These are phyloP conservation scores for Aurifilum marmelostoma DNA, from an alignment of 2,329 filamentous ascomycete genomes.

Conservation along the genomic window DNA sequence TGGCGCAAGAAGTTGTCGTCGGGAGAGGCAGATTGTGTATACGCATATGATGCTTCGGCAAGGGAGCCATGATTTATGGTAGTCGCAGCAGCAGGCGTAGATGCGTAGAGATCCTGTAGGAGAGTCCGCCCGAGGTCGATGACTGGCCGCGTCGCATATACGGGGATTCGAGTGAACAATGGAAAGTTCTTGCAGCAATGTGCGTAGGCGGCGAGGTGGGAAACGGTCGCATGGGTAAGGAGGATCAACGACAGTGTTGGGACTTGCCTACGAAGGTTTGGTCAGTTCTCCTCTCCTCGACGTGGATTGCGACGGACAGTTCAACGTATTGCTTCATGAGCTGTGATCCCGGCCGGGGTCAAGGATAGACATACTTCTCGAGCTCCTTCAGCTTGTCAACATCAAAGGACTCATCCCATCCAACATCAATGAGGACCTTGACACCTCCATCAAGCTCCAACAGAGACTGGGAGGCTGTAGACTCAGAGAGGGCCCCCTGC, in stretches of 20 bases:
- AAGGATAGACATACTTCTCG: conserved; percentile 69
- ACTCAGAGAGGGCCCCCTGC: conserved; percentile 86
- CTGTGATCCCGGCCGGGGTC: not conserved
- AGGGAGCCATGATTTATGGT: conserved; percentile 76
- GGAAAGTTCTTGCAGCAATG: conserved; percentile 98
- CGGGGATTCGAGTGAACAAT: conserved; percentile 85
- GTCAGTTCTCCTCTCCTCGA: not conserved
- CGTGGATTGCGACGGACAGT: not conserved
- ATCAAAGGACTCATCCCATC: conserved; percentile 94
- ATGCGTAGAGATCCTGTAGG: conserved; percentile 89
- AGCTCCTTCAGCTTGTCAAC: conserved; percentile 80
- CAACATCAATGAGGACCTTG: conserved; percentile 91
- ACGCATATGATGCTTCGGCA: conserved; percentile 63
- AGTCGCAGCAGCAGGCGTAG: conserved; percentile 83
- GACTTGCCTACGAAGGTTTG: conserved; percentile 65
- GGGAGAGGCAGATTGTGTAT: conserved; percentile 53
- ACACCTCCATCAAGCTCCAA: conserved; percentile 95
- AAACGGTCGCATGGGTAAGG: conserved; percentile 88
- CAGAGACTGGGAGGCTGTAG: conserved; percentile 89
- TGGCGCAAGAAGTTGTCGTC: conserved; percentile 62
- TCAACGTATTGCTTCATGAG: not conserved
- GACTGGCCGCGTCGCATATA: conserved; percentile 92
- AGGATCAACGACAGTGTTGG: conserved; percentile 92
- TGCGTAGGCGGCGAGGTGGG: conserved; percentile 90
- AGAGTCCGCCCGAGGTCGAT: conserved; percentile 90